These are phyloP conservation scores for Bipolaris bicolor DNA, from an alignment of 2,329 filamentous ascomycete genomes.

Conservation along the genomic window DNA sequence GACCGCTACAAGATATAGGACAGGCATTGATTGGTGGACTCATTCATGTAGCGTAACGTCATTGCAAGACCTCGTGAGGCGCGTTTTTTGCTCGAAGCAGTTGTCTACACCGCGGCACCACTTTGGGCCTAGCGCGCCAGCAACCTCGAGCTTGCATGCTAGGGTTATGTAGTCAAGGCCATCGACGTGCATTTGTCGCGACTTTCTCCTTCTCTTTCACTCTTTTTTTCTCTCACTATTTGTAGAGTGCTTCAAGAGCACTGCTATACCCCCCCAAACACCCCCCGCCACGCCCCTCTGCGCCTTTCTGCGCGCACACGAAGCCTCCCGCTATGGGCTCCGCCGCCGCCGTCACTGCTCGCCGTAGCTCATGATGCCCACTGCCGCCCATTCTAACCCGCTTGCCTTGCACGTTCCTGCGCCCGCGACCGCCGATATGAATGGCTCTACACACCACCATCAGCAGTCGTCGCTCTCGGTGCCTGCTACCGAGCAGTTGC, in stretches of 20 bases:
- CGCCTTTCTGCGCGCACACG: constrained; percentile 14
- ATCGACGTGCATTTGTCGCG: constrained; percentile 2
- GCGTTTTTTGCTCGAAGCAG: too few species aligned
- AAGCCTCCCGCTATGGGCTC: constrained; percentile 41
- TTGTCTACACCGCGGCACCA: constrained; percentile 19
- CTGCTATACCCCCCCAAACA: not conserved
- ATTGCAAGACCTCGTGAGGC: too few species aligned
- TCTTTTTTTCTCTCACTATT: not conserved
- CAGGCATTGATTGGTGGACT: too few species aligned
- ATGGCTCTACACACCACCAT: constrained; percentile 16
- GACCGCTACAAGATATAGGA: too few species aligned
- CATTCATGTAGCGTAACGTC: too few species aligned
- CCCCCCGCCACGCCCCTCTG: not conserved
- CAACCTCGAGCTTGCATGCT: constrained; percentile 4
- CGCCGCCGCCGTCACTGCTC: constrained; percentile 30
- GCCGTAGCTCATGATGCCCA: constrained; percentile 41
- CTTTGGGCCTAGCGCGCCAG: constrained; percentile 19
- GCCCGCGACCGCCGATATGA: constrained; percentile 25
- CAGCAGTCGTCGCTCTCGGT: constrained; percentile 22
- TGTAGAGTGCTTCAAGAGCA: not conserved
- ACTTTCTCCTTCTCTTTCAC: not conserved
- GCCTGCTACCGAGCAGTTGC: constrained; percentile 21
- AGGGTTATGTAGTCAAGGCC: not conserved
- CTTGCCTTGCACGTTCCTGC: constrained; percentile 37
- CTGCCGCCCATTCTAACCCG: constrained; percentile 33